phyloP scores from a whole-genome alignment of 768 basidiomycete species.

The Lactarius sp. region DNA sequence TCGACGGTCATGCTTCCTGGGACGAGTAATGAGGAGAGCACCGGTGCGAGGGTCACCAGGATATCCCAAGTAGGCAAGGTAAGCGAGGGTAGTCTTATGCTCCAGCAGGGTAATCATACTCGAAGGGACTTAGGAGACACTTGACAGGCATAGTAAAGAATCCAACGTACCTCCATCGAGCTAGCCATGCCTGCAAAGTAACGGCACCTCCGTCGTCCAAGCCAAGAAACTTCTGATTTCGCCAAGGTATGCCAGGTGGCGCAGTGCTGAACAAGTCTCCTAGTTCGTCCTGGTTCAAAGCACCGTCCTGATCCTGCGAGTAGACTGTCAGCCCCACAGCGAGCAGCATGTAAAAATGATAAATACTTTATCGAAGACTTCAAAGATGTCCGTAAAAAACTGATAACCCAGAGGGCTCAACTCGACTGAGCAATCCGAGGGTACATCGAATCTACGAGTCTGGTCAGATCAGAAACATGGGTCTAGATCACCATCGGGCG shows the following conservation, averaged over 20 bases:
- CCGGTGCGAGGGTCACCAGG: slow-evolving; percentile 71
- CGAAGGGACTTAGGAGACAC: neutral
- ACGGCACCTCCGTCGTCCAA: slow-evolving; percentile 85
- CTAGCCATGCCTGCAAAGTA: slow-evolving; percentile 96
- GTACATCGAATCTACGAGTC: slow-evolving; percentile 77
- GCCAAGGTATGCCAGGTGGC: slow-evolving; percentile 91
- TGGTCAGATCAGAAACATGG: slow-evolving; percentile 14
- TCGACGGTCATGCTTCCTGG: slow-evolving; percentile 78
- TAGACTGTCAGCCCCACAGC: neutral
- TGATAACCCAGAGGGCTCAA: slow-evolving; percentile 91
- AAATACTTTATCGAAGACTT: slow-evolving; percentile 87
- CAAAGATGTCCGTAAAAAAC: slow-evolving; percentile 96
- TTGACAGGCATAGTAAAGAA: neutral
- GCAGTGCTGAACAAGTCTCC: slow-evolving; percentile 89
- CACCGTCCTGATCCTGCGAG: slow-evolving; percentile 88
- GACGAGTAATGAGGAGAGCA: slow-evolving; percentile 79
- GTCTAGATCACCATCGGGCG: slow-evolving; percentile 30
- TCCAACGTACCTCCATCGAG: slow-evolving; percentile 85
- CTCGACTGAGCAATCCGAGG: slow-evolving; percentile 91
- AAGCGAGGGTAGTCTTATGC: slow-evolving; percentile 84
- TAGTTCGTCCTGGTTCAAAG: slow-evolving; percentile 76
- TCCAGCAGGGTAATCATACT: slow-evolving; percentile 99
- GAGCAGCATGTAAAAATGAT: neutral
- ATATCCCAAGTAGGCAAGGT: slow-evolving; percentile 94
- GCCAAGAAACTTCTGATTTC: slow-evolving; percentile 84